Evolutionary conservation across 2,329 filamentous ascomycete species (phyloP).

Genomic region (Zymoseptoria passerinii): DNA sequence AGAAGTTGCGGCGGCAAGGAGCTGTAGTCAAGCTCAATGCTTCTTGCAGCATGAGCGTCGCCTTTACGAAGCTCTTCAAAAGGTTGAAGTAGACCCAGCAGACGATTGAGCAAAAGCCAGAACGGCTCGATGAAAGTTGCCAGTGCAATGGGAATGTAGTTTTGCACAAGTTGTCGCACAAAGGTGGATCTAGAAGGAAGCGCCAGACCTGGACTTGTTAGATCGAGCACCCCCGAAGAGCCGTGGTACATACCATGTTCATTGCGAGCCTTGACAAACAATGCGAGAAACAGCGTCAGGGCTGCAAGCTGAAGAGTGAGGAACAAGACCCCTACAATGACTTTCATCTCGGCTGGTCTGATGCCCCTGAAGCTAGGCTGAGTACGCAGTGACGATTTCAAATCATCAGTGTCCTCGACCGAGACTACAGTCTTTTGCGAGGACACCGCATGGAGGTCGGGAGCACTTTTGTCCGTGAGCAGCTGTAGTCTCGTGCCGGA

Average conservation of each 20-base stretch:
- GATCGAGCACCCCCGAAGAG: too few relatives aligned
- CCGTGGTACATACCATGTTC: slow-evolving; percentile 6
- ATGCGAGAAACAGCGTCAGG: slow-evolving; percentile 3
- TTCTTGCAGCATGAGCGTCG: slow-evolving; percentile 25
- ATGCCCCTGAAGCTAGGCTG: neutral
- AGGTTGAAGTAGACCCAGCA: slow-evolving; percentile 48
- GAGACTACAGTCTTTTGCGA: too few relatives aligned
- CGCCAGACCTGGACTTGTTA: slow-evolving; percentile 27
- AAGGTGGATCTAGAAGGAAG: slow-evolving; percentile 31
- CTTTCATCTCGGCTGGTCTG: slow-evolving; percentile 10
- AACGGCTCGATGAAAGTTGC: slow-evolving; percentile 51
- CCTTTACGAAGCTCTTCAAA: slow-evolving; percentile 44
- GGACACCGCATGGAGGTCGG: too few relatives aligned
- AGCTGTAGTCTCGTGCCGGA: too few relatives aligned
- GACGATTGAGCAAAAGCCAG: slow-evolving; percentile 48
- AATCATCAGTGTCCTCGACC: too few relatives aligned
- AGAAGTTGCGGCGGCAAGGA: slow-evolving; percentile 49
- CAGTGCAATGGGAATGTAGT: slow-evolving; percentile 48
- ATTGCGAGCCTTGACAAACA: slow-evolving; percentile 3
- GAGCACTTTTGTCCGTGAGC: too few relatives aligned
- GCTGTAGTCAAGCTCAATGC: slow-evolving; percentile 43
- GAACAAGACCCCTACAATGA: slow-evolving; percentile 7
- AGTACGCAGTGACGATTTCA: too few relatives aligned
- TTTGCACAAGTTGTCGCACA: slow-evolving; percentile 36
- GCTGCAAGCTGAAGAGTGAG: slow-evolving; percentile 8